Evolutionary conservation across 164 flowering plant genomes (phyloP).

Genomic region (Tetracentron sinense): DNA sequence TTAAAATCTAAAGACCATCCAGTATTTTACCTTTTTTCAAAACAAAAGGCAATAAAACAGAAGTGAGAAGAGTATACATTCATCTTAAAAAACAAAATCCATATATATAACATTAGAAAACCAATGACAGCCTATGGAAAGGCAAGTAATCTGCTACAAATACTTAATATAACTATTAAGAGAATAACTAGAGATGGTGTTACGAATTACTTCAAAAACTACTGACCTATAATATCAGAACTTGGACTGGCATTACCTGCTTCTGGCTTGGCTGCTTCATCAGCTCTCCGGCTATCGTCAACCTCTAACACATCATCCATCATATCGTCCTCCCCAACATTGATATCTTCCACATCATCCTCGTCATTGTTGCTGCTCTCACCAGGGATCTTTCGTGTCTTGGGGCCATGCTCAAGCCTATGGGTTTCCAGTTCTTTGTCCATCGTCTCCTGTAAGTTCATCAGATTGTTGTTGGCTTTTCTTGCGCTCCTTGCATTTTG

Average conservation of each 20-base stretch:
- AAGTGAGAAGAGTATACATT: too few relatives aligned
- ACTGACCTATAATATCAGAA: slow-evolving; percentile 22
- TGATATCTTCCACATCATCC: slow-evolving; percentile 93
- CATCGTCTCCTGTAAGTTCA: slow-evolving; percentile 91
- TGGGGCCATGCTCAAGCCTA: slow-evolving; percentile 94
- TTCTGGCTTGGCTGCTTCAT: slow-evolving; percentile 45
- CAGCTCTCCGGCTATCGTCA: slow-evolving; percentile 54
- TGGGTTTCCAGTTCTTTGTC: slow-evolving; percentile 95
- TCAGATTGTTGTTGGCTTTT: slow-evolving; percentile 47
- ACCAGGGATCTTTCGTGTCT: slow-evolving; percentile 72
- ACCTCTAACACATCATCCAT: slow-evolving; percentile 88
- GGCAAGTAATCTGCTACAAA: background rate
- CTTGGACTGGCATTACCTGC: slow-evolving; percentile 34
- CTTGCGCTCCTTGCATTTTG: slow-evolving; percentile 66
- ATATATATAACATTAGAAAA: too few relatives aligned
- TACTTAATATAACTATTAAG: background rate
- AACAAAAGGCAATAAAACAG: too few relatives aligned
- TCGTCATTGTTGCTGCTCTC: slow-evolving; percentile 72
- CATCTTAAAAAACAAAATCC: too few relatives aligned
- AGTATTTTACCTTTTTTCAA: too few relatives aligned
- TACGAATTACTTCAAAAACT: background rate
- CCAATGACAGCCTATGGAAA: background rate
- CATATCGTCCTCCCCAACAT: slow-evolving; percentile 88
- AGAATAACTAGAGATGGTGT: background rate
- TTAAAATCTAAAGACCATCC: too few relatives aligned